Evolutionary conservation across 2,329 filamentous ascomycete species (phyloP).

Genomic region (Fusarium irregulare): DNA sequence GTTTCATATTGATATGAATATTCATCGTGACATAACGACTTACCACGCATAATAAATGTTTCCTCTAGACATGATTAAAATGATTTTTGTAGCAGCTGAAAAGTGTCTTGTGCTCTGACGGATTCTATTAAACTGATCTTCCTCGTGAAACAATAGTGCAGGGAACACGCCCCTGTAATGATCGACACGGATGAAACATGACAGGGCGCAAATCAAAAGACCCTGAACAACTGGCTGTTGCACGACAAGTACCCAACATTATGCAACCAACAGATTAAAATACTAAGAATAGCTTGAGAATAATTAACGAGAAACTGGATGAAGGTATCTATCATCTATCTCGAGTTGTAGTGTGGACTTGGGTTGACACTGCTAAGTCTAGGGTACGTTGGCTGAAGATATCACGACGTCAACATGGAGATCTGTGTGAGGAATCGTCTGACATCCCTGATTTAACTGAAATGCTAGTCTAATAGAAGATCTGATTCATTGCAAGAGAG

Average conservation of each 20-base stretch:
- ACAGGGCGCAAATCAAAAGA: slow-evolving; percentile 1
- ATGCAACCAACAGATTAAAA: not conserved
- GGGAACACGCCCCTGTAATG: not conserved
- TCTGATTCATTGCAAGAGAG: rapidly evolving
- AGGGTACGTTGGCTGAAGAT: not conserved
- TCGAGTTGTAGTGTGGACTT: not conserved
- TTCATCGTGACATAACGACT: not conserved
- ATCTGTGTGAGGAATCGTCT: not conserved
- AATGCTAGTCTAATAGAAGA: not conserved
- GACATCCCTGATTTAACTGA: not conserved
- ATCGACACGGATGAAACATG: not conserved
- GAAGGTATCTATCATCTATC: not conserved
- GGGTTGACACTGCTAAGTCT: slow-evolving; percentile 2
- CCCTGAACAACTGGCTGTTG: not conserved
- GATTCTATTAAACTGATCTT: not conserved
- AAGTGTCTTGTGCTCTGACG: not conserved
- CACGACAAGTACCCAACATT: not conserved
- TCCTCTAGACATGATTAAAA: not conserved
- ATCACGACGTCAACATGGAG: not conserved
- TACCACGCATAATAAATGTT: not conserved
- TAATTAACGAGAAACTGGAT: not conserved
- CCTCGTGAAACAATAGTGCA: not conserved
- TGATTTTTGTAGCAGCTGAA: not conserved
- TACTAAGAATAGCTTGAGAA: not conserved
- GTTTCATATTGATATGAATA: not conserved